Evolutionary conservation across 306 rosid species (phyloP).

Genomic region (Inga leiocalycina): DNA sequence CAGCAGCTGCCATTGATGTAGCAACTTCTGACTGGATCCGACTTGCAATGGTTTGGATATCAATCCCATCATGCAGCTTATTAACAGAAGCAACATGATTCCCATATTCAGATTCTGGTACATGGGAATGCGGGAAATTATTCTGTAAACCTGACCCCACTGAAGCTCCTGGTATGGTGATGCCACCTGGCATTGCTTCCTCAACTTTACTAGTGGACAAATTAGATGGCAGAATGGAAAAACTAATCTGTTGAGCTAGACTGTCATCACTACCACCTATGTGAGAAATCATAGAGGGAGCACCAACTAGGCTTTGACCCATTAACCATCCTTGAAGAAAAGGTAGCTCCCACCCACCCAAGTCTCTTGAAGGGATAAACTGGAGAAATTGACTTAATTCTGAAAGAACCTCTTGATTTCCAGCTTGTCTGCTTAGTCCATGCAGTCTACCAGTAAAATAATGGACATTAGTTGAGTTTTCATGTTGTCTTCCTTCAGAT

Average conservation of each 20-base stretch:
- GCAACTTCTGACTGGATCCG: constrained; percentile 30
- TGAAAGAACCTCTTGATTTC: constrained; percentile 38
- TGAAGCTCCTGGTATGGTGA: constrained; percentile 21
- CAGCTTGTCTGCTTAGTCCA: constrained; percentile 38
- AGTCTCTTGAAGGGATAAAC: constrained; percentile 39
- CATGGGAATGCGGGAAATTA: constrained; percentile 29
- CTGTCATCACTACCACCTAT: constrained; percentile 27
- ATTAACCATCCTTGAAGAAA: constrained; percentile 51
- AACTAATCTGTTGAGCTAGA: constrained; percentile 35
- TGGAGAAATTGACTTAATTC: constrained; percentile 43
- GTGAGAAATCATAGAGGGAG: constrained; percentile 38
- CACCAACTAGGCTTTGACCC: constrained; percentile 50
- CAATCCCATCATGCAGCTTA: constrained; percentile 17
- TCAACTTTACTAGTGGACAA: constrained; percentile 10
- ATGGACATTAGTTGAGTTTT: constrained; percentile 43
- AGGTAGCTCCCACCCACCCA: constrained; percentile 46
- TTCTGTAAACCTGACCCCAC: constrained; percentile 28
- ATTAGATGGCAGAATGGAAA: constrained; percentile 30
- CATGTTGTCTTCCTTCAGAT: constrained; percentile 39
- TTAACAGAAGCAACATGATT: constrained; percentile 15
- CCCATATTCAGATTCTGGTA: constrained; percentile 20
- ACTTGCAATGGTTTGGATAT: constrained; percentile 34
- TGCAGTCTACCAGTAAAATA: constrained; percentile 36
- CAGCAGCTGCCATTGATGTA: constrained; percentile 32
- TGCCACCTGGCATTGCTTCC: constrained; percentile 25